These are phyloP conservation scores for Pythium dissimile DNA, from an alignment of 352 stramenopile genomes.

Conservation along the genomic window DNA sequence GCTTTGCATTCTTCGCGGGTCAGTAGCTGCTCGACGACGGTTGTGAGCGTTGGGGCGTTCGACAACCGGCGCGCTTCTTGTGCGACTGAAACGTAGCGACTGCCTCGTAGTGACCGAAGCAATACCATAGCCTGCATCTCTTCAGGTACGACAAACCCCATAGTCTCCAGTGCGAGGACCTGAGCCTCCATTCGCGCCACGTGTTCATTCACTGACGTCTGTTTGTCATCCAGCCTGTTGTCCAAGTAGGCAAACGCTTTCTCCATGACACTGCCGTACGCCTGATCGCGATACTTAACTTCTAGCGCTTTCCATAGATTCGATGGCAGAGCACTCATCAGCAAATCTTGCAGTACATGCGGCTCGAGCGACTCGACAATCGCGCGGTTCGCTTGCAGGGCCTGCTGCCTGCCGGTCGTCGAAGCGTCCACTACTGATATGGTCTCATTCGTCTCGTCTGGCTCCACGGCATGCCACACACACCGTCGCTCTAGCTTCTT, in stretches of 20 bases:
- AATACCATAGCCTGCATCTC: slow-evolving; percentile 16
- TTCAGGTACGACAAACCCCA: slow-evolving; percentile 15
- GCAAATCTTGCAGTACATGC: slow-evolving; percentile 19
- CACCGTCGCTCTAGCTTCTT: slow-evolving; percentile 2
- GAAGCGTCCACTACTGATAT: neutral
- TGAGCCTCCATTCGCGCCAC: slow-evolving; percentile 1
- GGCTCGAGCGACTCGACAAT: slow-evolving; percentile 21
- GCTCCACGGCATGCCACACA: slow-evolving; percentile 7
- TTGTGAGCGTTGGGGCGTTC: neutral
- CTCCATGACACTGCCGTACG: slow-evolving; percentile 19
- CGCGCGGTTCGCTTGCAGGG: neutral
- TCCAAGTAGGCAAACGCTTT: slow-evolving; percentile 23
- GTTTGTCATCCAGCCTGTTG: neutral
- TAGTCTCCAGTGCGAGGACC: slow-evolving; percentile 8
- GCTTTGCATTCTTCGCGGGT: neutral
- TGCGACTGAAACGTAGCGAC: neutral
- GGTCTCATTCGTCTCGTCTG: neutral
- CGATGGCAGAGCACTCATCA: slow-evolving; percentile 12
- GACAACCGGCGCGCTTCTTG: neutral
- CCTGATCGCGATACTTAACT: slow-evolving; percentile 6
- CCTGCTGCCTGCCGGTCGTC: neutral
- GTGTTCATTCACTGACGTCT: neutral
- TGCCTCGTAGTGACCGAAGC: slow-evolving; percentile 12
- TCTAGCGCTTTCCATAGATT: slow-evolving; percentile 19
- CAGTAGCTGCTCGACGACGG: slow-evolving; percentile 8